Evolutionary conservation across 352 stramenopile genomes (phyloP).

Genomic region (Phytophthora pistaciae): DNA sequence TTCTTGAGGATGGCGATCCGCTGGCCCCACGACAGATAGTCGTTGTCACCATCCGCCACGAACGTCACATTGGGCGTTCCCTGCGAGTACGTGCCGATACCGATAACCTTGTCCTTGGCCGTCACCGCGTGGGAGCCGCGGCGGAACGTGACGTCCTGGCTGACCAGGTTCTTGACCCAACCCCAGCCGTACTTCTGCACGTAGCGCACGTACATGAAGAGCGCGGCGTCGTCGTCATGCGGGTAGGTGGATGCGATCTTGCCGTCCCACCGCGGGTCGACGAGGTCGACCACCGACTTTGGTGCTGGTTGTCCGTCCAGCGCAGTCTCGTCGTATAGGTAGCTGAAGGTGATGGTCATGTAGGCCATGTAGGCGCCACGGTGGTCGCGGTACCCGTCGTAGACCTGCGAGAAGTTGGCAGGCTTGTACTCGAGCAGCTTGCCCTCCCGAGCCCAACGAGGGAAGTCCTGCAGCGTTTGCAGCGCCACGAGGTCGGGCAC

Average conservation of each 20-base stretch:
- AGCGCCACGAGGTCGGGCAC: conserved; percentile 52
- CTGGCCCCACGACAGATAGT: conserved; percentile 59
- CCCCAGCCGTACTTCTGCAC: conserved; percentile 64
- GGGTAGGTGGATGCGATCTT: conserved; percentile 59
- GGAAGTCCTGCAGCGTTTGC: conserved; percentile 65
- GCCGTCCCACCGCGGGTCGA: conserved; percentile 41
- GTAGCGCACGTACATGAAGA: conserved; percentile 58
- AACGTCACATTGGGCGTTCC: conserved; percentile 26
- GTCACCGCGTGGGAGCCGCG: conserved; percentile 41
- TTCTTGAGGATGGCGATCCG: conserved; percentile 67
- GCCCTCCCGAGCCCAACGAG: conserved; percentile 48
- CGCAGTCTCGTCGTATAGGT: conserved; percentile 39
- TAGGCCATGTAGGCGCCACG: conserved; percentile 47
- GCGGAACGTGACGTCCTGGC: conserved; percentile 47
- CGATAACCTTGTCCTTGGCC: conserved; percentile 42
- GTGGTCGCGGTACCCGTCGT: conserved; percentile 47
- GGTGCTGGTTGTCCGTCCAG: conserved; percentile 26
- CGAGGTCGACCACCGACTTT: conserved; percentile 35
- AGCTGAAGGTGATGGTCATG: conserved; percentile 50
- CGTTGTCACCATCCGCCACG: conserved; percentile 34
- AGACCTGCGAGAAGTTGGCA: conserved; percentile 58
- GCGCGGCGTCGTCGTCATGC: conserved; percentile 52
- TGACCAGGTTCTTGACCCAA: conserved; percentile 50
- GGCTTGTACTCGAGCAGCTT: conserved; percentile 65
- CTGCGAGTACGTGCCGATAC: conserved; percentile 23